Evolutionary conservation across 176 grass and related monocot species (phyloP).

Genomic region (Pharus latifolius): DNA sequence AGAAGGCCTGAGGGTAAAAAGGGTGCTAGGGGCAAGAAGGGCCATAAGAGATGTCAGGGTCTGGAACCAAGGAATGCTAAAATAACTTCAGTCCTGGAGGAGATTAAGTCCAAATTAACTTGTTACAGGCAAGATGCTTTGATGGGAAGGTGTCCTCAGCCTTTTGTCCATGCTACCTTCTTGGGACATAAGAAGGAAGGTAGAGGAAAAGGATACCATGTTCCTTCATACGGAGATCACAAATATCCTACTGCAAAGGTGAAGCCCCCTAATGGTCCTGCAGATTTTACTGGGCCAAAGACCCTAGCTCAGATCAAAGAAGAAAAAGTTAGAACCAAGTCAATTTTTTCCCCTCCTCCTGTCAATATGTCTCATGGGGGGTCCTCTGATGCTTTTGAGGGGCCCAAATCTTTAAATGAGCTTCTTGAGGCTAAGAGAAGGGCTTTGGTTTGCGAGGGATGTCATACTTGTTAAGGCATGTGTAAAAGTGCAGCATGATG

Average conservation of each 20-base stretch:
- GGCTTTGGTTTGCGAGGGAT: neutral
- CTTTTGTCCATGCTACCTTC: neutral
- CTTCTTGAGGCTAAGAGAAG: slow-evolving; percentile 33
- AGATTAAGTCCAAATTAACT: neutral
- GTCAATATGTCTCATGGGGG: neutral
- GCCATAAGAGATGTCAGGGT: neutral
- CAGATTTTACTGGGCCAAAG: slow-evolving; percentile 29
- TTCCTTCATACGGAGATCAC: neutral
- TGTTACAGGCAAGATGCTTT: neutral
- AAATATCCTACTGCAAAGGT: neutral
- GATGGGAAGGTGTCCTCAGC: neutral
- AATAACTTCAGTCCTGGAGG: too few species aligned
- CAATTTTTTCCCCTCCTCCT: neutral
- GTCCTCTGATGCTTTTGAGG: slow-evolving; percentile 25
- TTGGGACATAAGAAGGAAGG: slow-evolving; percentile 18
- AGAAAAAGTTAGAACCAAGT: slow-evolving; percentile 17
- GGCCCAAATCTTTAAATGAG: slow-evolving; percentile 27
- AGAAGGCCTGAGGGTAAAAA: slow-evolving; percentile 18
- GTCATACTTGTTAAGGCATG: neutral
- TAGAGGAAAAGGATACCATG: slow-evolving; percentile 19
- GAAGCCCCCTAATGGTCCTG: neutral
- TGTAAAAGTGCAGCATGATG: neutral
- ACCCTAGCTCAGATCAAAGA: slow-evolving; percentile 50
- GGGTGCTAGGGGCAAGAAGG: slow-evolving; percentile 14
- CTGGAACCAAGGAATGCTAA: slow-evolving; percentile 1